Base-by-base conservation (phyloP, 495 filamentous ascomycete species). In the Aspergillus ellipticus region DNA sequence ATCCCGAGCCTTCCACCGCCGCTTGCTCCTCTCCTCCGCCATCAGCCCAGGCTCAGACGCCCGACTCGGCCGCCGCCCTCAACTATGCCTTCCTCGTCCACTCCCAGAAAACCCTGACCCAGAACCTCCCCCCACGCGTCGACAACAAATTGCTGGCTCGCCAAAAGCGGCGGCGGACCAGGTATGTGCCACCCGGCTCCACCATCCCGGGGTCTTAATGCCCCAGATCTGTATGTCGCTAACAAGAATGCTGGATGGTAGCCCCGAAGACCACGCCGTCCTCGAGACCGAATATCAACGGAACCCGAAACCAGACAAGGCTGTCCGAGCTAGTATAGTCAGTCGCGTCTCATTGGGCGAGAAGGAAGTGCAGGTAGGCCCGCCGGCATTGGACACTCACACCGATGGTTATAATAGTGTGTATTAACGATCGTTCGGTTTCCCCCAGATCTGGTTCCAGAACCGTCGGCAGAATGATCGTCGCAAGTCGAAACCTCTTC, bases 391-490 rank as follows among this genome's bases (percentile, higher is more conserved):
- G 4, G 24, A 28, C 24, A 7, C 24, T 28, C 4, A 28, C 7
- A 28, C 7, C 24, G 24, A 28, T 28, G n/a, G n/a, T n/a, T n/a
- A 3, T 28, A 7, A 4, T 28, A 7, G 54, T 41, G 21, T 22
- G 33, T 56, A 41, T 60, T 49, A 62, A 57, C 57, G 39, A 45
- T 51, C 33, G 55, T 55, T 46, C 49, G 26, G 17, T 49, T 15
- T 45, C 42, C 13, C 54, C 28, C 68, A 98, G 94, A 96, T 99
- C 62, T 99, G 95, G 95, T 99, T 99, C 72, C 95, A 97, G 67
- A 99, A 99, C 63, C 85, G 92, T 67, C 83, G 95, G 57, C 95
- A 99, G 68, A 96, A 92, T 72, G 87, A 92, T 64, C 84, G 95
- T 53, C 84, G 95, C 54, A 96, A 93, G 76, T 89, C 91, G 51